Evolutionary conservation across 345 rosid species (phyloP), one percentile per base, ranked within the genome.

Genomic region (Heritiera fomes): DNA sequence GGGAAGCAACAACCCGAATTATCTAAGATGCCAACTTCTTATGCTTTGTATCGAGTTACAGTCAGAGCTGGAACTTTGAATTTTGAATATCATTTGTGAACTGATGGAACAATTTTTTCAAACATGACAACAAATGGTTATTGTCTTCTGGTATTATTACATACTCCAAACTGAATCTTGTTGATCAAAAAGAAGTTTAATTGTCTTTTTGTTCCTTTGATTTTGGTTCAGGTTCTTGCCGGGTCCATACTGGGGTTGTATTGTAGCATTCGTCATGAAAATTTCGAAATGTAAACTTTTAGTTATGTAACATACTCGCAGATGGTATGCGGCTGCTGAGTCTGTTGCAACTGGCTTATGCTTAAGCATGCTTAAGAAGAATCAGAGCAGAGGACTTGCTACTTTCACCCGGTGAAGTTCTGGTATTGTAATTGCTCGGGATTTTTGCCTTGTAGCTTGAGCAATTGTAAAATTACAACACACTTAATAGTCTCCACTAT

Each of bases 191-290:
- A 8, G 49, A 65, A 23, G 28, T 23, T 23, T 23, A 23, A 23
- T 23, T 23, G 28, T 23, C 28, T 23, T 23, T 3, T 67, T 66
- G 47, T 68, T 62, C 32, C 23, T 46, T 69, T 61, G 6, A 10
- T 20, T 43, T 79, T n/a, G 77, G 4, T 79, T 73, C 91, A 90
- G 93, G 93, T 90, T 79, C 83, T 78, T 73, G 90, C 87, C 1
- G 91, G 91, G 69, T 87, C 90, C 15, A 23, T 79, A 5, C 75
- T 90, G 28, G 74, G 91, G 93, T 50, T 86, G 84, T 59, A 15
- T 86, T 40, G 81, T 88, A 32, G 93, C 90, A 23, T 78, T 82
- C 43, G 77, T 88, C 72, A 80, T 85, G 89, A 83, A 85, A 80
- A 80, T 76, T 77, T 81, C 86, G 34, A 43, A 45, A 34, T 45